These are phyloP conservation scores for Verticillium zaregamsianum DNA, from an alignment of 2,329 filamentous ascomycete genomes.

Conservation along the genomic window DNA sequence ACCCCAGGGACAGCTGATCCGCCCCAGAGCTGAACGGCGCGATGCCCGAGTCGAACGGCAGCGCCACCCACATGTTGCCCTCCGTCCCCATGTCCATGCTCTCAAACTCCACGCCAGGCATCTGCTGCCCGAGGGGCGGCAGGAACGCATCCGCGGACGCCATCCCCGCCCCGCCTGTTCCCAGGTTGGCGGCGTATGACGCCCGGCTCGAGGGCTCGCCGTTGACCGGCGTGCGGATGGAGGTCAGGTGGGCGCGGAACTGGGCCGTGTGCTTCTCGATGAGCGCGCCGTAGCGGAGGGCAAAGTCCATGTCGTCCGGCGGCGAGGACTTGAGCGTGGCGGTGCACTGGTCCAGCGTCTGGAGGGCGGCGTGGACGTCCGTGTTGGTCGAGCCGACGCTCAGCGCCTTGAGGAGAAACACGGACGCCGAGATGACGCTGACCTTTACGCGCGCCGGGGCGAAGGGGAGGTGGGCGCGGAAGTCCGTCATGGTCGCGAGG, in stretches of 20 bases:
- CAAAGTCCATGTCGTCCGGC: constrained; percentile 19
- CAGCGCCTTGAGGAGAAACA: constrained; percentile 17
- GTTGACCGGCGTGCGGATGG: not conserved
- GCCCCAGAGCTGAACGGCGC: constrained; percentile 2
- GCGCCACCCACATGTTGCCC: constrained; percentile 1
- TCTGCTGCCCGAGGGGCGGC: not conserved
- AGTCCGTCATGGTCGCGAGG: constrained; percentile 12
- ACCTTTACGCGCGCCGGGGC: constrained; percentile 14
- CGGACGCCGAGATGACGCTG: constrained; percentile 16
- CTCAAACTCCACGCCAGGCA: not conserved
- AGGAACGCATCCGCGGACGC: not conserved
- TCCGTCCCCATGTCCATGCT: not conserved
- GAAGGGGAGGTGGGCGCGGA: constrained; percentile 10
- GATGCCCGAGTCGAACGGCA: constrained; percentile 5
- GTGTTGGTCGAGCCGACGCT: constrained; percentile 12
- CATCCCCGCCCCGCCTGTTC: no score
- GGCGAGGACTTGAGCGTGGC: constrained; percentile 8
- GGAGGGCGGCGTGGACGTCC: constrained; percentile 11
- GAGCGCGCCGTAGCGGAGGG: constrained; percentile 16
- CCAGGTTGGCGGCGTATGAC: not conserved
- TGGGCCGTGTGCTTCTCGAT: constrained; percentile 16
- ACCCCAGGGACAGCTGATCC: constrained; percentile 4
- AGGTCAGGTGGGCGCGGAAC: constrained; percentile 6
- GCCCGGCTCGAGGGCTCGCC: not conserved
- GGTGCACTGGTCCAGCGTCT: constrained; percentile 13